Conservation (phyloP, 75 land plant species). For the Picea glauca region DNA sequence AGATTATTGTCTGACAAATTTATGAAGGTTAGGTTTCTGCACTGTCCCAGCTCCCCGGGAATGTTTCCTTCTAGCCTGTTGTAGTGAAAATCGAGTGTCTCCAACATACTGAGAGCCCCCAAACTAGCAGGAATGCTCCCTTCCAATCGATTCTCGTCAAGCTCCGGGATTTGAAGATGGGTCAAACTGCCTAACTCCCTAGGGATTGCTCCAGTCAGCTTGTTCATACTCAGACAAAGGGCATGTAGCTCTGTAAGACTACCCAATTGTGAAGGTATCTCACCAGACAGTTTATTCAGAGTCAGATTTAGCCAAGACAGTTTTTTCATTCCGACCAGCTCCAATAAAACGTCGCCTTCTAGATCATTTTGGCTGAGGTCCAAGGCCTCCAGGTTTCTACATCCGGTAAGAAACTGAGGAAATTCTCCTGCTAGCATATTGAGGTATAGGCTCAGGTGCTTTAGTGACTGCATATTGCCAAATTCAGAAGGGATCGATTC, state of each 20-base stretch:
- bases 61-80: slow-evolving; percentile 34
- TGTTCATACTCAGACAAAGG: slow-evolving; percentile 43
- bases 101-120: slow-evolving; percentile 19
- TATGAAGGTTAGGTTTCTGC: slow-evolving; percentile 36
- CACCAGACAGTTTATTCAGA: too few species aligned
- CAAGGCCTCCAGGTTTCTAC: slow-evolving; percentile 26
- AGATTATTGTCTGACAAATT: slow-evolving; percentile 49
- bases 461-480: too few species aligned
- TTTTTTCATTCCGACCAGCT: slow-evolving; percentile 18
- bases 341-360: slow-evolving; percentile 41
- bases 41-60: slow-evolving; percentile 43
- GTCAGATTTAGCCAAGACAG: too few species aligned
- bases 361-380: slow-evolving; percentile 38
- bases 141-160: slow-evolving; percentile 36
- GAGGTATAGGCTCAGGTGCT: too few species aligned
- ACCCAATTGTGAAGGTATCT: slow-evolving; percentile 28
- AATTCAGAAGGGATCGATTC: too few species aligned
- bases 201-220: slow-evolving; percentile 45
- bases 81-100: slow-evolving; percentile 38
- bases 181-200: slow-evolving; percentile 24
- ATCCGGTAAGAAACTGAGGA: too few species aligned
- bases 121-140: slow-evolving; percentile 41
- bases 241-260: slow-evolving; percentile 25
- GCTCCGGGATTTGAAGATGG: slow-evolving; percentile 29
- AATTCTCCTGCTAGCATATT: too few species aligned